phyloP scores from a whole-genome alignment of 2,329 filamentous ascomycete genomes.

The Ophiostoma sp. region DNA sequence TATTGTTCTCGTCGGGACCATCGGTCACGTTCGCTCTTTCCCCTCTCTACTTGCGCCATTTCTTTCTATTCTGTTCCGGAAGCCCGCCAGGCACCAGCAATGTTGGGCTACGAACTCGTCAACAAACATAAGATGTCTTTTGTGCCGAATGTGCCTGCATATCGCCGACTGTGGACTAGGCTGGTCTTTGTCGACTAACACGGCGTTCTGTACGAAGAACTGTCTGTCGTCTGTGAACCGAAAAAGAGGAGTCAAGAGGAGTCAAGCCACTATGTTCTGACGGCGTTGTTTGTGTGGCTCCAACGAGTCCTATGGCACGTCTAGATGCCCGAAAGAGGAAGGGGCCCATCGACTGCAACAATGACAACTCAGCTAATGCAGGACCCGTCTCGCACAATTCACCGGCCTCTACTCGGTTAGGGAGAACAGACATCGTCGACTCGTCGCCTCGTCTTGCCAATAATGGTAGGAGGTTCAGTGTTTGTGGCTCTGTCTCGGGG shows the following conservation, averaged over 20 bases:
- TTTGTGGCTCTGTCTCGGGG: not conserved
- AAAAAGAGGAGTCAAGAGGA: not conserved
- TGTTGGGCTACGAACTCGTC: not conserved
- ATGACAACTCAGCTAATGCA: not conserved
- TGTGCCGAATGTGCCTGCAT: not conserved
- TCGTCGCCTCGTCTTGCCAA: not conserved
- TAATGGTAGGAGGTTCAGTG: not conserved
- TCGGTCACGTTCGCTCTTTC: not conserved
- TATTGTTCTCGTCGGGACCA: not conserved
- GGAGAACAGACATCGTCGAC: not conserved
- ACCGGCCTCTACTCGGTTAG: not conserved
- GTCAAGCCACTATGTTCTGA: not conserved
- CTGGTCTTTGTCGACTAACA: not conserved
- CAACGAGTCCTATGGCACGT: no score
- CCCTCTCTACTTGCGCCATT: not conserved
- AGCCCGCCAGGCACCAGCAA: conserved; percentile 8
- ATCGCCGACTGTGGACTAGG: not conserved
- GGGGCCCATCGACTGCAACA: not conserved
- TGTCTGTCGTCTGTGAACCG: not conserved
- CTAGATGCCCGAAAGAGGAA: not conserved
- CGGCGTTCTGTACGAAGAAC: not conserved
- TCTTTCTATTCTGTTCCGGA: not conserved
- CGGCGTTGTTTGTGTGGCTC: not conserved
- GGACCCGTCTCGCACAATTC: not conserved
- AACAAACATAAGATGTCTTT: not conserved